Percentiles rank a stretch among this genome's conserved stretches.
Evolutionary conservation across 2,329 filamentous ascomycete genomes (phyloP).

Genomic region (Ophiostoma novo-ulmi): DNA sequence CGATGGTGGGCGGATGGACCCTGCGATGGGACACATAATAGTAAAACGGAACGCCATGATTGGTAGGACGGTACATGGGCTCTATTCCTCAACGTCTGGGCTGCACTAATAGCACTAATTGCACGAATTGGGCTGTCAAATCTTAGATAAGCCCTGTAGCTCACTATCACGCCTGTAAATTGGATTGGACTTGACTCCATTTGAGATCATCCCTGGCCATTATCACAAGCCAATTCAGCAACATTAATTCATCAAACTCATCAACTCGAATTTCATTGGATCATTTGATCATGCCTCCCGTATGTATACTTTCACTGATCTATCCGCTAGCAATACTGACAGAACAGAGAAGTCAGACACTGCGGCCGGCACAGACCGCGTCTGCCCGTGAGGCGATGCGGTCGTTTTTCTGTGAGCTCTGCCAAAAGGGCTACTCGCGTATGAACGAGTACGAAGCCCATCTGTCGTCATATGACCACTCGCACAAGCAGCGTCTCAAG

Average conservation of each 20-base stretch:
- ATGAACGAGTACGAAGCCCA: constrained; percentile 97
- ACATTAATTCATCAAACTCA: not conserved
- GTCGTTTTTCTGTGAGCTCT: constrained; percentile 80
- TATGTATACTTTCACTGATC: not conserved
- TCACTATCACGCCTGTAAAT: not conserved
- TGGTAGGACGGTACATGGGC: not conserved
- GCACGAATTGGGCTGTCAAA: not conserved
- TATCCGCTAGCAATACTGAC: not conserved
- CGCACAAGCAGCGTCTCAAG: constrained; percentile 83
- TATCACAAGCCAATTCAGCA: constrained; percentile 9
- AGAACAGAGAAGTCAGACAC: constrained; percentile 50
- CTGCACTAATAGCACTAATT: not conserved
- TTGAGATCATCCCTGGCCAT: not conserved
- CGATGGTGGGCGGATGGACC: constrained; percentile 14
- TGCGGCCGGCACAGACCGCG: constrained; percentile 54
- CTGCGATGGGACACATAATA: constrained; percentile 21
- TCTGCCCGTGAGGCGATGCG: constrained; percentile 70
- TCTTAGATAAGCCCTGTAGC: constrained; percentile 9
- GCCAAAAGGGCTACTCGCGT: constrained; percentile 88
- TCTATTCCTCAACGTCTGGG: not conserved
- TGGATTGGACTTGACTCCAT: not conserved
- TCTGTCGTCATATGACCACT: constrained; percentile 89
- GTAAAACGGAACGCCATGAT: constrained; percentile 12
- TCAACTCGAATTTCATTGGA: too few species aligned
- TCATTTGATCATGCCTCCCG: constrained; percentile 18